A percentile compares a stretch with the other conserved stretches of the same genome.
These are phyloP conservation scores for Colletotrichum chlorophyti DNA, from an alignment of 2,329 filamentous ascomycete species.

Conservation along the genomic window DNA sequence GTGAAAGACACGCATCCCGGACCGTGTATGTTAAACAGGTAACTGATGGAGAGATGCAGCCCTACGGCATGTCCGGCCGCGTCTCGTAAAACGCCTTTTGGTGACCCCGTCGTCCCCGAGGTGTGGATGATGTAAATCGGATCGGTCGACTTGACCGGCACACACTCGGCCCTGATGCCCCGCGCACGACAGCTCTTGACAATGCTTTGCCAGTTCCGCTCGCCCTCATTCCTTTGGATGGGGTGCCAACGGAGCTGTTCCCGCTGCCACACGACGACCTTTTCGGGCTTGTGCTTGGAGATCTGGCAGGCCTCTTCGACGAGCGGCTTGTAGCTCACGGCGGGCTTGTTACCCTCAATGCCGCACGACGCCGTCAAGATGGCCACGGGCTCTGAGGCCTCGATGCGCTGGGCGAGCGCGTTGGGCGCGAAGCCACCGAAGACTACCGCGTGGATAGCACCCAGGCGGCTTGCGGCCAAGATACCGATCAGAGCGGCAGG, in stretches of 20 bases:
- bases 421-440: slow-evolving; percentile 89
- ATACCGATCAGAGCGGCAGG: slow-evolving; percentile 87
- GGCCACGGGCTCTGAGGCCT: slow-evolving; percentile 76
- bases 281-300: slow-evolving; percentile 73
- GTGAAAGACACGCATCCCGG: slow-evolving; percentile 80
- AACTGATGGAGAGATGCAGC: slow-evolving; percentile 80
- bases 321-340: slow-evolving; percentile 78
- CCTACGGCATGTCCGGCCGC: slow-evolving; percentile 89
- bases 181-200: slow-evolving; percentile 74
- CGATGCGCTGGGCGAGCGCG: slow-evolving; percentile 87
- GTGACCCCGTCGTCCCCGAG: slow-evolving; percentile 80
- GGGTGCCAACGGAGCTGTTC: slow-evolving; percentile 77
- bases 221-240: slow-evolving; percentile 68
- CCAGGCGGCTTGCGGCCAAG: slow-evolving; percentile 80
- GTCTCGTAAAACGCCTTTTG: slow-evolving; percentile 84
- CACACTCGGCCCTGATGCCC: slow-evolving; percentile 73
- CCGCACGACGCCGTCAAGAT: slow-evolving; percentile 92
- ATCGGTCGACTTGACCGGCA: slow-evolving; percentile 80
- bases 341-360: slow-evolving; percentile 84
- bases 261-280: slow-evolving; percentile 84
- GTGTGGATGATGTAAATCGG: slow-evolving; percentile 92
- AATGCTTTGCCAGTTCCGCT: slow-evolving; percentile 81
- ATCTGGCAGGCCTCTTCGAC: slow-evolving; percentile 75
- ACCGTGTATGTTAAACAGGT: slow-evolving; percentile 82
- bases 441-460: slow-evolving; percentile 89